Evolutionary conservation across 495 filamentous ascomycete species (phyloP).

Genomic region (Annulohypoxylon bovei): DNA sequence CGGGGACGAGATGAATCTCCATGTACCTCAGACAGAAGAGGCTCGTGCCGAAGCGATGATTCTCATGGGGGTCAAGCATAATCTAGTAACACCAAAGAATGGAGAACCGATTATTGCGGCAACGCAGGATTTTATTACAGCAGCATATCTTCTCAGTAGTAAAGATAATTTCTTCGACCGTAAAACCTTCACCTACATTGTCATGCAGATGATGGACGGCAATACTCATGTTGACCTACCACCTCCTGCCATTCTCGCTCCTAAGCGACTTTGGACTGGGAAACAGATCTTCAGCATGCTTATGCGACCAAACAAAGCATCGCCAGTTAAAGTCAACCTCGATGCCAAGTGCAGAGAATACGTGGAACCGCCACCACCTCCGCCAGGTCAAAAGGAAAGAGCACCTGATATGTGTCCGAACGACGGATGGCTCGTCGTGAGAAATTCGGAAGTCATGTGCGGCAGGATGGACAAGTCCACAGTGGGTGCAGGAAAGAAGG

Average conservation of each 20-base stretch:
- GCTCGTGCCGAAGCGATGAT: slow-evolving; percentile 94
- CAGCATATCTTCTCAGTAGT: slow-evolving; percentile 87
- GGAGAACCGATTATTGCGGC: slow-evolving; percentile 98
- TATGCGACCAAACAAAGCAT: slow-evolving; percentile 87
- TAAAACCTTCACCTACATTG: slow-evolving; percentile 84
- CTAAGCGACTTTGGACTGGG: slow-evolving; percentile 91
- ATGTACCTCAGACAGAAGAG: slow-evolving; percentile 98
- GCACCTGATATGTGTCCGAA: slow-evolving; percentile 80
- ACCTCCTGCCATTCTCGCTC: slow-evolving; percentile 84
- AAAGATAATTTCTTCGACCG: slow-evolving; percentile 95
- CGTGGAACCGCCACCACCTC: slow-evolving; percentile 54
- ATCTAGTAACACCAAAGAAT: slow-evolving; percentile 94
- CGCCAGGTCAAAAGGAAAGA: slow-evolving; percentile 53
- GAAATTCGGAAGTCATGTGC: slow-evolving; percentile 98
- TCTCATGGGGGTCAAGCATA: slow-evolving; percentile 98
- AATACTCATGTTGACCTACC: slow-evolving; percentile 84
- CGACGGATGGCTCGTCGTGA: slow-evolving; percentile 88
- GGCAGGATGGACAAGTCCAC: slow-evolving; percentile 98
- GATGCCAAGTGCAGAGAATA: slow-evolving; percentile 92
- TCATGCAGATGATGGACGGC: slow-evolving; percentile 91
- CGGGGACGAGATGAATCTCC: slow-evolving; percentile 98
- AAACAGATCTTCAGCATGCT: slow-evolving; percentile 97
- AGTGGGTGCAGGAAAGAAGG: slow-evolving; percentile 95
- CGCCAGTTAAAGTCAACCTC: slow-evolving; percentile 85
- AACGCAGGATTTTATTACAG: slow-evolving; percentile 98